Percentiles rank a stretch among this genome's conserved stretches.
Evolutionary conservation across 1,284 basidiomycete genomes (phyloP).

Genomic region (Neolentinus lepideus): DNA sequence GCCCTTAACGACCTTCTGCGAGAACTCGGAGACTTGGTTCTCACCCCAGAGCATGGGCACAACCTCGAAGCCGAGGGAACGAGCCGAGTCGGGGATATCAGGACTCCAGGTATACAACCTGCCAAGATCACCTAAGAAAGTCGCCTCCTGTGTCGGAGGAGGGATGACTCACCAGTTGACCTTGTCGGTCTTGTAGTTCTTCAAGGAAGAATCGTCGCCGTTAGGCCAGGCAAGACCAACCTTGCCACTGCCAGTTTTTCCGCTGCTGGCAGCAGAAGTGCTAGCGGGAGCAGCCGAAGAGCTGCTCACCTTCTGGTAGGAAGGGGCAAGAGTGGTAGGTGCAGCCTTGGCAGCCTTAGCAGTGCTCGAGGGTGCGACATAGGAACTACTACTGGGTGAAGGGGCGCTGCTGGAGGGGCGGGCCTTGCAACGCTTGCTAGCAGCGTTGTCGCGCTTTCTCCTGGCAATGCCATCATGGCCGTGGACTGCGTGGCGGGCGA

Average conservation of each 20-base stretch:
- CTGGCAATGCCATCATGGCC: conserved; percentile 38
- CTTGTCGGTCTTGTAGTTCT: conserved; percentile 35
- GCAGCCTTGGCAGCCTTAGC: no score
- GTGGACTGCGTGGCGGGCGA: conserved; percentile 28
- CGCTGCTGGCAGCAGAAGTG: conserved; percentile 9
- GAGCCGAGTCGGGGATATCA: conserved; percentile 27
- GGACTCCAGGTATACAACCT: conserved; percentile 59
- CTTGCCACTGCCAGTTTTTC: conserved; percentile 30
- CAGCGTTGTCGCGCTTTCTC: conserved; percentile 38
- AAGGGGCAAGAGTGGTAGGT: conserved; percentile 5
- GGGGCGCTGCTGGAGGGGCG: conserved; percentile 26
- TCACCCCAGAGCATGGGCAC: conserved; percentile 69
- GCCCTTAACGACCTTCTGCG: conserved; percentile 34
- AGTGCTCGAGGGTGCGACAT: conserved; percentile 7
- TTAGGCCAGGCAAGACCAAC: conserved; percentile 61
- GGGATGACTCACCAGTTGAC: conserved; percentile 35
- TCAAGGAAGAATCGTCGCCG: conserved; percentile 36
- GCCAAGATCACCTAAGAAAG: conserved; percentile 3
- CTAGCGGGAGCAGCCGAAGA: conserved; percentile 11
- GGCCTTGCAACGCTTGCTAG: conserved; percentile 47
- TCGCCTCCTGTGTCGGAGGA: not conserved
- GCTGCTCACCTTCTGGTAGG: conserved; percentile 3
- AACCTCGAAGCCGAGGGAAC: conserved; percentile 37
- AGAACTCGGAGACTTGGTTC: conserved; percentile 36
- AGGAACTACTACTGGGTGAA: conserved; percentile 12